Percentiles rank a stretch among this genome's conserved stretches.
Evolutionary conservation across 139 green algal species (phyloP).

Genomic region (Edaphochlamys debaryana): DNA sequence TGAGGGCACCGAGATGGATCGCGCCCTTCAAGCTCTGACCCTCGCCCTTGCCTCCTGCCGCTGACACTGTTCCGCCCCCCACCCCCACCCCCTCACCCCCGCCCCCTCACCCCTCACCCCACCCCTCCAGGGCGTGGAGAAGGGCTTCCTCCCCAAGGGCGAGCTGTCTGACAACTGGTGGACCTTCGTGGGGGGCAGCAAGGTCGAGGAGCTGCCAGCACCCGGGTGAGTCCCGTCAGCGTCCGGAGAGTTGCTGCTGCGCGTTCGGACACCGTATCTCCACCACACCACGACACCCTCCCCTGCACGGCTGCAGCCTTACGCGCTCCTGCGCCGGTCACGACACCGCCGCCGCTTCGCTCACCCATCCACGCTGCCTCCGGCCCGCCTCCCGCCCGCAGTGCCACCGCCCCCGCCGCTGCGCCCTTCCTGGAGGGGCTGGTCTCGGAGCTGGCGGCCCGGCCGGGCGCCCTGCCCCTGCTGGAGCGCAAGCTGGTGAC

Average conservation of each 20-base stretch:
- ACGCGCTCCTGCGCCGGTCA: no score
- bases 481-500: slow-evolving; percentile 40
- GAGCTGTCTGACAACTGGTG: slow-evolving; percentile 46
- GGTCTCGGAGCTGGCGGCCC: slow-evolving; percentile 14
- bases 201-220: slow-evolving; percentile 35
- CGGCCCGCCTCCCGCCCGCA: not conserved
- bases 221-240: not conserved
- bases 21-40: no score
- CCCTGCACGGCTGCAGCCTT: no score
- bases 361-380: no score
- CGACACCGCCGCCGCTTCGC: no score
- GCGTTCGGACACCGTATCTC: no score
- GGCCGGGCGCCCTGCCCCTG: slow-evolving; percentile 14
- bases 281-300: no score
- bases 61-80: no score
- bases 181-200: slow-evolving; percentile 46
- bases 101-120: not conserved
- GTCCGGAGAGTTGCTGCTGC: not conserved
- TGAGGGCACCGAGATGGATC: no score
- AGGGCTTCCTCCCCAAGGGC: slow-evolving; percentile 51
- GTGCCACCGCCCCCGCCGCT: not conserved
- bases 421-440: not conserved
- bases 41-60: no score
- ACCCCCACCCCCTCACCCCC: not conserved
- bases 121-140: not conserved